Conservation (phyloP, 2,329 filamentous ascomycete species). For the Elsinoe batatas region DNA sequence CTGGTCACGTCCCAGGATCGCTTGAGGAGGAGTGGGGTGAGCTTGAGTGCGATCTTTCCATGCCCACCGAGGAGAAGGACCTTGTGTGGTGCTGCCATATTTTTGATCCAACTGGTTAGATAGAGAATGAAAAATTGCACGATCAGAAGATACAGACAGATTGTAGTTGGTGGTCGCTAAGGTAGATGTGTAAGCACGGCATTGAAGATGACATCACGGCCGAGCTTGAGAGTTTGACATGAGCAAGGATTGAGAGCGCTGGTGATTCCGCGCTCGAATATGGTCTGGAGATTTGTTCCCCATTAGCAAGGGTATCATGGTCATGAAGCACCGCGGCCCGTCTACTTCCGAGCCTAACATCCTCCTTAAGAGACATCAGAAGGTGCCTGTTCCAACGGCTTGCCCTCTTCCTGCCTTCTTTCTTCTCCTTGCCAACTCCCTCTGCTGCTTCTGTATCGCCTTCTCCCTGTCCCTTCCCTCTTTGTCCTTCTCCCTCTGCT, state of each 20-base stretch:
- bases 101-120: not conserved
- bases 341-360: not conserved
- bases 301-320: not conserved
- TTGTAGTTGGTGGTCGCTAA: not conserved
- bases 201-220: slow-evolving; percentile 7
- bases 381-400: slow-evolving; percentile 19
- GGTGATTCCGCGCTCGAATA: not conserved
- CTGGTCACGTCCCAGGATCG: slow-evolving; percentile 69
- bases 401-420: slow-evolving; percentile 17
- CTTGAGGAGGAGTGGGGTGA: slow-evolving; percentile 66
- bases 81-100: slow-evolving; percentile 3
- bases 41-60: slow-evolving; percentile 64
- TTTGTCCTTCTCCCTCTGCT: slow-evolving; percentile 24
- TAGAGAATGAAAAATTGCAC: not conserved
- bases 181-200: not conserved
- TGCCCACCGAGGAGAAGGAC: slow-evolving; percentile 72
- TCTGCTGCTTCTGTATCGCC: slow-evolving; percentile 24
- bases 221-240: not conserved
- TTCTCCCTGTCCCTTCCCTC: slow-evolving; percentile 21
- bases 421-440: slow-evolving; percentile 17
- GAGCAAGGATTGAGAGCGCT: not conserved
- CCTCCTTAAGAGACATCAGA: slow-evolving; percentile 3
- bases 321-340: not conserved
- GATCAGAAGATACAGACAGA: not conserved
- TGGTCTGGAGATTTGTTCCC: not conserved